These are phyloP conservation scores for Schizochytrium sp. DNA, from an alignment of 108 stramenopile species.

Conservation along the genomic window DNA sequence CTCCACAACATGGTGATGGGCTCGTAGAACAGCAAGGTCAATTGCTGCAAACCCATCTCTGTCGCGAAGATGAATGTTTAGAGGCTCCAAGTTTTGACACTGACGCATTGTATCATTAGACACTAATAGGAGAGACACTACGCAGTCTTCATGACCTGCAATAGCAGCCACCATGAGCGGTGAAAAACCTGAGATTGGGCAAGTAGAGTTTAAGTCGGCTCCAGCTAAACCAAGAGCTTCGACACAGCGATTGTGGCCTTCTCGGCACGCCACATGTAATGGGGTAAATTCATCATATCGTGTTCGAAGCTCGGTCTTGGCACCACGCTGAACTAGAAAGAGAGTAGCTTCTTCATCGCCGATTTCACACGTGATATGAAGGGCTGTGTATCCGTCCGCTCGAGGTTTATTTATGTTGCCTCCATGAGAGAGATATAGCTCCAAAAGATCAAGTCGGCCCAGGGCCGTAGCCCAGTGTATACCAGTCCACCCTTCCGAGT, in stretches of 20 bases:
- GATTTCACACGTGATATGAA: constrained; percentile 15
- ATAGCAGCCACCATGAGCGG: constrained; percentile 19
- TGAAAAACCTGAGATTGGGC: constrained; percentile 7
- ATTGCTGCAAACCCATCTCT: constrained; percentile 8
- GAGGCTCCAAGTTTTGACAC: not conserved
- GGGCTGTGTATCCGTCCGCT: constrained; percentile 3
- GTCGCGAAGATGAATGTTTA: not conserved
- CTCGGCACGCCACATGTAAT: constrained; percentile 23
- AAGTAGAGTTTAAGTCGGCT: constrained; percentile 15
- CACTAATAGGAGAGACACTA: not conserved
- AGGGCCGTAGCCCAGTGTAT: constrained; percentile 43
- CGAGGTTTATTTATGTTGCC: not conserved
- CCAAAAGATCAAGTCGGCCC: not conserved
- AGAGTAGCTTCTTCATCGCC: constrained; percentile 14
- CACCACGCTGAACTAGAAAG: not conserved
- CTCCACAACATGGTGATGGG: not conserved
- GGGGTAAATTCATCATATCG: not conserved
- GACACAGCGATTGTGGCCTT: not conserved
- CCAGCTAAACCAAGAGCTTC: constrained; percentile 40
- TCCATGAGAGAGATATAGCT: not conserved
- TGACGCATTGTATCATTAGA: not conserved
- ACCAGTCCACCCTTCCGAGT: constrained; percentile 56
- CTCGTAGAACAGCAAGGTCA: constrained; percentile 33
- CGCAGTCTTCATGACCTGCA: not conserved
- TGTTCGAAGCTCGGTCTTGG: not conserved